A percentile compares a stretch with the other conserved stretches of the same genome.
phyloP scores from a whole-genome alignment of 768 basidiomycete species.

The Dentipellis sp. region DNA sequence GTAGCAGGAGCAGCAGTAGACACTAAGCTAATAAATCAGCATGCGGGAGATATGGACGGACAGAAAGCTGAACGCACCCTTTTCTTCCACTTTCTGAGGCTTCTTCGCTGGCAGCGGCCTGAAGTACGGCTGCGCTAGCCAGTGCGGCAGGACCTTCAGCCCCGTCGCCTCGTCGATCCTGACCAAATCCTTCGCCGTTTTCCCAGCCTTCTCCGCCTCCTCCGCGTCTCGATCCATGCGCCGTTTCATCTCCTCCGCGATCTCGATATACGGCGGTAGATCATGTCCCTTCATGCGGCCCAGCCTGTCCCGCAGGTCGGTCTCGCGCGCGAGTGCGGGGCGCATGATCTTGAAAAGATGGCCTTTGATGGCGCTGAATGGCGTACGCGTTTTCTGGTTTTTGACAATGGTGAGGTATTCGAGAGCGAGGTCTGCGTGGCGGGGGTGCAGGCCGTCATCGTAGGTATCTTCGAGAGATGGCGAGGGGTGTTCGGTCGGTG shows the following conservation, averaged over 20 bases:
- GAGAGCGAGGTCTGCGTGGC: conserved; percentile 58
- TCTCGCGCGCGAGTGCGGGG: conserved; percentile 57
- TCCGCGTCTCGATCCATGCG: conserved; percentile 49
- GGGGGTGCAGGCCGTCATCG: conserved; percentile 40
- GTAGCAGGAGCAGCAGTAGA: not conserved
- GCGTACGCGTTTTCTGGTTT: conserved; percentile 59
- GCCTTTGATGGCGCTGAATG: conserved; percentile 72
- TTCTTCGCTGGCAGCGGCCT: conserved; percentile 25
- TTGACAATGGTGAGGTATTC: conserved; percentile 83
- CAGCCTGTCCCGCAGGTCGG: conserved; percentile 65
- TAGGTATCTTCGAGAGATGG: not conserved
- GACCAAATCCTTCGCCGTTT: conserved; percentile 28
- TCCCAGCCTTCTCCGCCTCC: conserved; percentile 19
- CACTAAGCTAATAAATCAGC: not conserved
- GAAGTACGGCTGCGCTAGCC: conserved; percentile 67
- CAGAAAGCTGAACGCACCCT: not conserved
- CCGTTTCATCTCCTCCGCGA: conserved; percentile 51
- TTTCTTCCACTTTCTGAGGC: not conserved
- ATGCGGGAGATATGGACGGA: not conserved
- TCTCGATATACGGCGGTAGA: conserved; percentile 30
- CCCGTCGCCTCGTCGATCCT: conserved; percentile 37
- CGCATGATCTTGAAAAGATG: conserved; percentile 91
- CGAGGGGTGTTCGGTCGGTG: not conserved
- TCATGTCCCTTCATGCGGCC: conserved; percentile 33
- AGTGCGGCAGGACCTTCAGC: conserved; percentile 49